Percentiles rank a stretch among this genome's conserved stretches.
These are phyloP conservation scores for Endotrypanum monterogeii DNA, from an alignment of 208 protist species.

Conservation along the genomic window DNA sequence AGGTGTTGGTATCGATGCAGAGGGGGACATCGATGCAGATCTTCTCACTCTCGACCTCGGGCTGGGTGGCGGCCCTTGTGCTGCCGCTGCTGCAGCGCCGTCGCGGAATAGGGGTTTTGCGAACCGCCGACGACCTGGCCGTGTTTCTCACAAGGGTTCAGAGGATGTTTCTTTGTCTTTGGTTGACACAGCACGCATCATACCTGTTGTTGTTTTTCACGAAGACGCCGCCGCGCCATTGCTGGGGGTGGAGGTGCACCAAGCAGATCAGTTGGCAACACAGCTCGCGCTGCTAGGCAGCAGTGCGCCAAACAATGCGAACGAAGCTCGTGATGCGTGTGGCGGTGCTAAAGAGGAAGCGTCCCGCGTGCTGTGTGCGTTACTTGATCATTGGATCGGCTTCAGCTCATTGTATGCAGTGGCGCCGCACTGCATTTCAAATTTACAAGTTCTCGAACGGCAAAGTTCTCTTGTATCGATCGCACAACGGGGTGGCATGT, in stretches of 20 bases:
- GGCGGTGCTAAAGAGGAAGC: not conserved
- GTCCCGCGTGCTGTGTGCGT: constrained; percentile 1
- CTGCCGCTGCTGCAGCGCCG: not conserved
- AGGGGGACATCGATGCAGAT: not conserved
- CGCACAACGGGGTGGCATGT: not conserved
- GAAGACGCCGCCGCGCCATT: constrained; percentile 17
- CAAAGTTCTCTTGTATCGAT: not conserved
- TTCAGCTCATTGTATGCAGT: constrained; percentile 15
- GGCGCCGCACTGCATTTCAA: not conserved
- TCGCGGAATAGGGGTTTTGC: not conserved
- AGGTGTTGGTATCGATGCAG: not conserved
- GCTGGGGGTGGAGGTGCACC: constrained; percentile 26
- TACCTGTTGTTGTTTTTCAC: constrained; percentile 22
- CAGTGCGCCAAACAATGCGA: not conserved
- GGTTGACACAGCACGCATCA: constrained; percentile 14
- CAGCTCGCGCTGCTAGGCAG: constrained; percentile 14
- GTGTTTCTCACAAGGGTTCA: not conserved
- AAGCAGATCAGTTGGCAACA: constrained; percentile 8
- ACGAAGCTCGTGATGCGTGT: not conserved
- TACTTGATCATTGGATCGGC: constrained; percentile 15
- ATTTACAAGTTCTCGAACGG: constrained; percentile 5
- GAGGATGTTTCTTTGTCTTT: not conserved
- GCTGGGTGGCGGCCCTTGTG: not conserved
- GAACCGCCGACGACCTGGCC: not conserved
- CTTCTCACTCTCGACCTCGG: constrained; percentile 12